Evolutionary conservation across 139 green algal genomes (phyloP).

Genomic region (Chlorokybus atmophyticus): DNA sequence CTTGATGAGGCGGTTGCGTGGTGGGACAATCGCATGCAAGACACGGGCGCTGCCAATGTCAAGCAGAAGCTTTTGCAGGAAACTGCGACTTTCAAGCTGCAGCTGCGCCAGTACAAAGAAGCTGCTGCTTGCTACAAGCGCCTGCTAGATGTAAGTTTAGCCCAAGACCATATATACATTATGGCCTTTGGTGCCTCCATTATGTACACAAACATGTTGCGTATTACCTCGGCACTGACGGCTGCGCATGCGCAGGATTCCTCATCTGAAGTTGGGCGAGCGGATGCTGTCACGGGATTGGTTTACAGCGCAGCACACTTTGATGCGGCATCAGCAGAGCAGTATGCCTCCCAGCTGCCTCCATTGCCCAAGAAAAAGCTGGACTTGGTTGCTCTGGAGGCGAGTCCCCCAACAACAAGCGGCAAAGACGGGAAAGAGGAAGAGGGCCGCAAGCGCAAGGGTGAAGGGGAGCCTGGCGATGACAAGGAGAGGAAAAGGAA

Average conservation of each 20-base stretch:
- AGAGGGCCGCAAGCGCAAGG: neutral
- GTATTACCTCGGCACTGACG: neutral
- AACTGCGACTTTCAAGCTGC: slow-evolving; percentile 15
- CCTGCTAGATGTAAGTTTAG: too few species aligned
- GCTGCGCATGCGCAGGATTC: neutral
- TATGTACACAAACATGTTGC: slow-evolving; percentile 3
- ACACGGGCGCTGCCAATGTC: neutral
- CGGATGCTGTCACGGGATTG: slow-evolving; percentile 13
- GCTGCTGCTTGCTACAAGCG: neutral
- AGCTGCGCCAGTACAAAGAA: neutral
- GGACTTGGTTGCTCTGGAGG: too few species aligned
- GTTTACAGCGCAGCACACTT: slow-evolving; percentile 18
- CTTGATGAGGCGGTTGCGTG: slow-evolving; percentile 16
- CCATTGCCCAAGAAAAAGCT: too few species aligned
- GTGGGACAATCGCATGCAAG: slow-evolving; percentile 12
- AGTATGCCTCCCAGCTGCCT: neutral
- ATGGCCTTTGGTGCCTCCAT: slow-evolving; percentile 1
- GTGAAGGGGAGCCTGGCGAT: neutral
- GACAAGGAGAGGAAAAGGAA: neutral
- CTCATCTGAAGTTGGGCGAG: neutral
- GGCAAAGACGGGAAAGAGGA: neutral
- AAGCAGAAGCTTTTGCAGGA: neutral
- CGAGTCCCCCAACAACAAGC: too few species aligned
- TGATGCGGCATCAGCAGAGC: slow-evolving; percentile 4
- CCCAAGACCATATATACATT: too few species aligned